Evolutionary conservation across 371 early-diverging fungal genomes (phyloP), one percentile per base, ranked within the genome.

Genomic region (Dentiscutata heterogama): DNA sequence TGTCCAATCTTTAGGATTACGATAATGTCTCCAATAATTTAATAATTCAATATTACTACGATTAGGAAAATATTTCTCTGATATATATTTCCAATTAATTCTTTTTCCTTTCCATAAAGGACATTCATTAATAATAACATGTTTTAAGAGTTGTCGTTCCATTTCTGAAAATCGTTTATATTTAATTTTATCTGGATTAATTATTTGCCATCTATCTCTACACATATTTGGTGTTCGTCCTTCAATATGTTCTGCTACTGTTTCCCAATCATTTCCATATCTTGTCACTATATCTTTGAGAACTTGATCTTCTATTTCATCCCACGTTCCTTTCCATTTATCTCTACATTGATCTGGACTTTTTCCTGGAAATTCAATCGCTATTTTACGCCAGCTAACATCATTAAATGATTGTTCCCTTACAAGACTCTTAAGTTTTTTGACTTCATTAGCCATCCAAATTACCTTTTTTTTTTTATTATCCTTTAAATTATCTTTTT

Each of bases 191-290:
- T 39, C 31, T n/a, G 70, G 31, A 8, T 68, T 68, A n/a, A 68
- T 39, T 4, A n/a, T 39, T 39, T 68, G 31, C 70, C 70, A 68
- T 22, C 39, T 68, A 68, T 10, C 39, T 39, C n/a, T 42, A 68
- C 70, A 68, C 39, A 39, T 31, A 6, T 16, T 39, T 39, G 70
- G 46, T 6, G 70, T 39, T 13, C 70, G 31, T 31, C 20, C 22
- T 39, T n/a, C 42, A 39, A 56, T 56, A 20, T 56, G 56, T 56
- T 56, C 56, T 2, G 70, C 16, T 20, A 68, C 22, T 39, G 31
- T 68, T 10, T 68, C 70, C 70, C 70, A 68, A 10, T 68, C 39
- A 39, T 68, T 39, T 68, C 70, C 70, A 68, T 39, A 68, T 68
- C 39, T 31, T 68, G 18, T 39, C 39, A 68, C 39, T 20, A n/a